Conservation (phyloP, 306 rosid genomes). For the Myrica gale region DNA sequence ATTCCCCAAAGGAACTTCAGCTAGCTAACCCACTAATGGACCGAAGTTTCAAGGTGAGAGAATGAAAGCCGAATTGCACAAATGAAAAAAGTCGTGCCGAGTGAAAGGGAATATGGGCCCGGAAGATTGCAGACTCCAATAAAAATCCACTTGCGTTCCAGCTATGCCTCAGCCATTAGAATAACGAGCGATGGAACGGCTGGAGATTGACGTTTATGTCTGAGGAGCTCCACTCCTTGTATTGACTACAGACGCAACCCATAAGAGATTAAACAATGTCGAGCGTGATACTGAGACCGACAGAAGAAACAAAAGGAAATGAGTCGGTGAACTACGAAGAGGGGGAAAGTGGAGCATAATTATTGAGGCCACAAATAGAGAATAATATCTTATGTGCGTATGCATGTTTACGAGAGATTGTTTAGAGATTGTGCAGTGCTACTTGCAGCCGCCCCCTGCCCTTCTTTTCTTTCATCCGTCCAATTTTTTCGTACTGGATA, state of each 20-base stretch:
- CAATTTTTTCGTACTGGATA: neutral
- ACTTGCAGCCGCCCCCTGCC: neutral
- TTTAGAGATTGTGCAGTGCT: too few species aligned
- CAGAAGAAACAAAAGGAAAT: constrained; percentile 4
- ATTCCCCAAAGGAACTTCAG: neutral
- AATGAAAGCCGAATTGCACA: too few species aligned
- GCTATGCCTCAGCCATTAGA: neutral
- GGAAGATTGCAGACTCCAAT: neutral
- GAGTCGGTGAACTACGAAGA: constrained; percentile 7
- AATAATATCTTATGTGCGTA: neutral
- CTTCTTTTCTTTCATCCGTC: neutral
- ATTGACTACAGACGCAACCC: constrained; percentile 6
- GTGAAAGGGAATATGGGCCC: neutral
- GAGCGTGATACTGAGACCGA: constrained; percentile 7
- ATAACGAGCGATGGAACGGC: neutral
- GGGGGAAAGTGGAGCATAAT: neutral
- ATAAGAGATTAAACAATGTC: constrained; percentile 1
- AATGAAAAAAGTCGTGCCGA: neutral
- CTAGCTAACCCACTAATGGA: neutral
- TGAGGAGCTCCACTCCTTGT: neutral
- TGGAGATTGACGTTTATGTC: neutral
- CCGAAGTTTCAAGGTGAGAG: neutral
- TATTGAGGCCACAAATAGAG: constrained; percentile 7
- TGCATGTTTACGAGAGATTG: neutral
- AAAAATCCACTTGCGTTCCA: neutral